Evolutionary conservation across 805 yeast species (phyloP).

Genomic region (Lipomyces sp.): DNA sequence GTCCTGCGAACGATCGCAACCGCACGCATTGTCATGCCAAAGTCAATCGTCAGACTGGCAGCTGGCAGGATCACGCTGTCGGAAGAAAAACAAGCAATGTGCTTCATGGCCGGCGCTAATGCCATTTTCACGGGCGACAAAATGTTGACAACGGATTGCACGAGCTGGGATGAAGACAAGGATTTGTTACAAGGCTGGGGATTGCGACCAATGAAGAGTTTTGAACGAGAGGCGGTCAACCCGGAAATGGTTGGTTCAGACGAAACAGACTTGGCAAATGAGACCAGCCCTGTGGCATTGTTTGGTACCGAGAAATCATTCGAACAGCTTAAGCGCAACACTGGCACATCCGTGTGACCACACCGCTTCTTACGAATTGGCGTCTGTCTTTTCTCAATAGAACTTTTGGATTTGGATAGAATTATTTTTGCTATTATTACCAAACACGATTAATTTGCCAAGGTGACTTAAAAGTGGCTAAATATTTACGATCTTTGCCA

Average conservation of each 20-base stretch:
- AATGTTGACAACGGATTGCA: slow-evolving; percentile 82
- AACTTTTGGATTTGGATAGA: not conserved
- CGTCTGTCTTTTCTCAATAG: not conserved
- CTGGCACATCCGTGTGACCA: not conserved
- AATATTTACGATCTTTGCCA: no score
- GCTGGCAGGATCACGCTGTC: slow-evolving; percentile 85
- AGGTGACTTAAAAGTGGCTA: no score
- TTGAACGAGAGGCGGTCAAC: slow-evolving; percentile 22
- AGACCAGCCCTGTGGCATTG: slow-evolving; percentile 4
- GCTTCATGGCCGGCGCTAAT: slow-evolving; percentile 78
- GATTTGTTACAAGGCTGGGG: slow-evolving; percentile 75
- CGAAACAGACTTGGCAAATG: not conserved
- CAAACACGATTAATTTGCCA: no score
- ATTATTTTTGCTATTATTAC: not conserved
- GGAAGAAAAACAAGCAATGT: slow-evolving; percentile 72
- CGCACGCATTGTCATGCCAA: slow-evolving; percentile 76
- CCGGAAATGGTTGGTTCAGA: slow-evolving; percentile 14
- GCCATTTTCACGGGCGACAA: slow-evolving; percentile 81
- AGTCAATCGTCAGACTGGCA: slow-evolving; percentile 70
- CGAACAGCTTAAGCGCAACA: slow-evolving; percentile 1
- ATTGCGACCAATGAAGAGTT: slow-evolving; percentile 40
- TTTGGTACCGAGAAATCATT: slow-evolving; percentile 16
- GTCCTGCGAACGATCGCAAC: slow-evolving; percentile 74
- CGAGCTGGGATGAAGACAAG: slow-evolving; percentile 82
- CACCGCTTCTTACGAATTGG: not conserved